Percentiles rank a stretch among this genome's conserved stretches.
These are phyloP conservation scores for Mortierella antarctica DNA, from an alignment of 192 early-diverging fungal species.

Conservation along the genomic window DNA sequence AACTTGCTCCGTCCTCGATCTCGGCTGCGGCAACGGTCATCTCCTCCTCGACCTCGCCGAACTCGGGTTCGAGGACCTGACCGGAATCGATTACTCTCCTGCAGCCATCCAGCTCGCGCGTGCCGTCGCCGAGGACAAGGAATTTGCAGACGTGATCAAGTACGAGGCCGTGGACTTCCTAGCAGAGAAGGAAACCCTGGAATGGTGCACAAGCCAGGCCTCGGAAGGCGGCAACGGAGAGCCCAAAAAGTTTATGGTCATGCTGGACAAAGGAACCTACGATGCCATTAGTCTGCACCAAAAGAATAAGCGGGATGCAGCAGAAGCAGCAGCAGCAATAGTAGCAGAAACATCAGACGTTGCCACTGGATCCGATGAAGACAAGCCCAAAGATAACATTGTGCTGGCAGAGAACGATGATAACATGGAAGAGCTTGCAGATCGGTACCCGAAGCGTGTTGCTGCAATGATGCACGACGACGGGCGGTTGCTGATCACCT, in stretches of 20 bases:
- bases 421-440: constrained; percentile 56
- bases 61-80: constrained; percentile 75
- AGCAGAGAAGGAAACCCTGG: constrained; percentile 55
- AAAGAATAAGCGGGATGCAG: constrained; percentile 40
- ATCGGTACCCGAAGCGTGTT: constrained; percentile 67
- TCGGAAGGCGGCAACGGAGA: neutral
- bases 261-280: constrained; percentile 94
- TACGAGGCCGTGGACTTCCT: constrained; percentile 73
- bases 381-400: constrained; percentile 16
- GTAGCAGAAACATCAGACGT: neutral
- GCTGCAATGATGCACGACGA: constrained; percentile 69
- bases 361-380: neutral
- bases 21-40: constrained; percentile 96
- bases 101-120: constrained; percentile 79
- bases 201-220: constrained; percentile 35
- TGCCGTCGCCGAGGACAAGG: constrained; percentile 65
- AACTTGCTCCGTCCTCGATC: constrained; percentile 73
- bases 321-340: constrained; percentile 10
- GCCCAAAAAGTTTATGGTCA: constrained; percentile 63
- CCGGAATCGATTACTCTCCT: constrained; percentile 89
- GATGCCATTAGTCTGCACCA: constrained; percentile 86
- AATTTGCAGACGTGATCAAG: constrained; percentile 54
- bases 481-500: constrained; percentile 86
- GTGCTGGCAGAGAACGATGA: constrained; percentile 48
- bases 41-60: constrained; percentile 80